Conservation (phyloP, 805 yeast genomes). For the Schwanniomyces yamadae region DNA sequence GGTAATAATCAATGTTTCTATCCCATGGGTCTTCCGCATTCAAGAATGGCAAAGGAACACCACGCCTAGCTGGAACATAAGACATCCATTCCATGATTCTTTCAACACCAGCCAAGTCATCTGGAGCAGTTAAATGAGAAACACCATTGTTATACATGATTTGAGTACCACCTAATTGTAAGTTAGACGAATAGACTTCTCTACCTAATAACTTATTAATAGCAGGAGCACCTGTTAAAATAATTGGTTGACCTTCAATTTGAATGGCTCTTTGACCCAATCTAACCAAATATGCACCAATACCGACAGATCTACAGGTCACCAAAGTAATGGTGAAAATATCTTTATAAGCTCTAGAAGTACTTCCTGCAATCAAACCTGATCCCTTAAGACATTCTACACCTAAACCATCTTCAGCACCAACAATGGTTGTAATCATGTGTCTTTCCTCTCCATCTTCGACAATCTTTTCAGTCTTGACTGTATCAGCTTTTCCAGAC, state of each 20-base stretch:
- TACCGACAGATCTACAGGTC: conserved; percentile 99
- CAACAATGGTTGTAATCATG: conserved; percentile 81
- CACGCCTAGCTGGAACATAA: conserved; percentile 87
- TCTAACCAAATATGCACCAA: conserved; percentile 98
- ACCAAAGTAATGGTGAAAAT: conserved; percentile 97
- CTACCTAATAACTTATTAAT: conserved; percentile 95
- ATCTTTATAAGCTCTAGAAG: conserved; percentile 95
- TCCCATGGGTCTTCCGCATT: conserved; percentile 89
- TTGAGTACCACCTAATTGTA: conserved; percentile 99
- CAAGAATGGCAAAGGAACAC: conserved; percentile 85
- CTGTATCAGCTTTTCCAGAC: conserved; percentile 59
- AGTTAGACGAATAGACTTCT: conserved; percentile 93
- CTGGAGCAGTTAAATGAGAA: conserved; percentile 94
- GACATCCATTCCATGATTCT: conserved; percentile 95
- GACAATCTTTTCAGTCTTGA: conserved; percentile 73
- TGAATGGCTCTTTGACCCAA: conserved; percentile 99
- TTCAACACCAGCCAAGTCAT: conserved; percentile 94
- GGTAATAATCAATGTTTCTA: conserved; percentile 81
- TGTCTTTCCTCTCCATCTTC: conserved; percentile 83
- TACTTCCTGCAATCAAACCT: conserved; percentile 98
- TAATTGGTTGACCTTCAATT: conserved; percentile 97
- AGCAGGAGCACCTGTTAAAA: conserved; percentile 98
- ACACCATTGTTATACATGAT: conserved; percentile 99
- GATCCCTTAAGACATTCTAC: conserved; percentile 98
- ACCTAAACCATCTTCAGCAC: conserved; percentile 95